A percentile compares a stretch with the other conserved stretches of the same genome.
phyloP scores from a whole-genome alignment of 208 protist genomes.

The Sergeia podlipaevii region DNA sequence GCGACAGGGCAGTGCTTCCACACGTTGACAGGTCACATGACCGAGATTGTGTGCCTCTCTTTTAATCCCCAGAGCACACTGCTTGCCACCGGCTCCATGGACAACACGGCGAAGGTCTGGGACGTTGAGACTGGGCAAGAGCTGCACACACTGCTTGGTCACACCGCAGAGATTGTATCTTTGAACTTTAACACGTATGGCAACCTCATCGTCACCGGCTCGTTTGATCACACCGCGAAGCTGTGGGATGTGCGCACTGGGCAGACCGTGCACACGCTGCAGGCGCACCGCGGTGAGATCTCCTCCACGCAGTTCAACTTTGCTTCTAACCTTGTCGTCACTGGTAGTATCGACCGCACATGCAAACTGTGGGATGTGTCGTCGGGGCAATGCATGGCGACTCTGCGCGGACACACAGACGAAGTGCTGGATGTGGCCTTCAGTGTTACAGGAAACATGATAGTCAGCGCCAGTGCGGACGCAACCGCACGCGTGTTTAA shows the following conservation, averaged over 20 bases:
- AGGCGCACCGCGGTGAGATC: slow-evolving; percentile 93
- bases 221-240: slow-evolving; percentile 93
- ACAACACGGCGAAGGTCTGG: slow-evolving; percentile 94
- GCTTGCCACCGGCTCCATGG: slow-evolving; percentile 95
- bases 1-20: slow-evolving; percentile 85
- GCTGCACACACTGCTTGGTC: slow-evolving; percentile 87
- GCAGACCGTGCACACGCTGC: slow-evolving; percentile 82
- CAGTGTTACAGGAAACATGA: slow-evolving; percentile 76
- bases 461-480: slow-evolving; percentile 95
- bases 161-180: slow-evolving; percentile 94
- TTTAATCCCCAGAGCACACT: slow-evolving; percentile 92
- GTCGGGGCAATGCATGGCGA: slow-evolving; percentile 83
- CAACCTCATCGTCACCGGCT: slow-evolving; percentile 92
- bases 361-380: slow-evolving; percentile 95
- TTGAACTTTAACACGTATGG: slow-evolving; percentile 91
- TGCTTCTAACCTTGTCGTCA: slow-evolving; percentile 84
- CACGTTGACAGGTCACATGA: slow-evolving; percentile 91
- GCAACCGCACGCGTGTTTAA: slow-evolving; percentile 92
- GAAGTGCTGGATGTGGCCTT: slow-evolving; percentile 95
- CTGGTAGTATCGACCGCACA: slow-evolving; percentile 94
- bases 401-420: slow-evolving; percentile 90
- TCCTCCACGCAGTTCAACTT: slow-evolving; percentile 94
- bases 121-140: slow-evolving; percentile 91
- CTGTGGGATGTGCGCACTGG: slow-evolving; percentile 93
- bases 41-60: slow-evolving; percentile 94